Evolutionary conservation across 2,329 filamentous ascomycete species (phyloP).

Genomic region (Metarhizium sp.): DNA sequence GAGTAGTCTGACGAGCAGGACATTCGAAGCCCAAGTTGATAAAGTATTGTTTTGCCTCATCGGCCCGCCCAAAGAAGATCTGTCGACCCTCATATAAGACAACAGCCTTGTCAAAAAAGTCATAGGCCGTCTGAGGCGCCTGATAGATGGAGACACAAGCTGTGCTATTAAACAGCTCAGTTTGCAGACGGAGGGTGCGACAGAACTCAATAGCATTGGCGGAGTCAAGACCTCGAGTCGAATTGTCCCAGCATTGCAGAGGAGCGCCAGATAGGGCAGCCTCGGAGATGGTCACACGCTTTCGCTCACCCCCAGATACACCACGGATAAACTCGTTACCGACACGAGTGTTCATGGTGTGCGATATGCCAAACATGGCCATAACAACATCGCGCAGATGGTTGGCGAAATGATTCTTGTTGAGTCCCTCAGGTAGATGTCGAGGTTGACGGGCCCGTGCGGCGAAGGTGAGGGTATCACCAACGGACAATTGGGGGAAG

Average conservation of each 20-base stretch:
- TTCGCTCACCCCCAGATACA: constrained; percentile 65
- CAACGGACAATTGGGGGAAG: constrained; percentile 68
- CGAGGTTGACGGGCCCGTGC: constrained; percentile 60
- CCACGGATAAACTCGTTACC: constrained; percentile 69
- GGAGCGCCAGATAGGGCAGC: constrained; percentile 49
- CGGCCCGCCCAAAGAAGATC: constrained; percentile 53
- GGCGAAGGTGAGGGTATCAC: constrained; percentile 71
- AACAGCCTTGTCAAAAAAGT: constrained; percentile 50
- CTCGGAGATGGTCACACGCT: constrained; percentile 56
- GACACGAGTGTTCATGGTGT: constrained; percentile 63
- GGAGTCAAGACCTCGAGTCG: constrained; percentile 63
- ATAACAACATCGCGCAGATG: constrained; percentile 64
- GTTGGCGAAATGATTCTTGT: constrained; percentile 34
- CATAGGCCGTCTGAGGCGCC: constrained; percentile 55
- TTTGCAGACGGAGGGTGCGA: constrained; percentile 58
- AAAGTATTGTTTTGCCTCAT: constrained; percentile 55
- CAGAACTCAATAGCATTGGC: constrained; percentile 70
- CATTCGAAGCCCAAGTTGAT: constrained; percentile 58
- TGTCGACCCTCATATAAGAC: constrained; percentile 53
- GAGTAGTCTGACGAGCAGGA: constrained; percentile 56
- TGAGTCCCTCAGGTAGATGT: constrained; percentile 48
- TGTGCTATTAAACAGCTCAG: constrained; percentile 56
- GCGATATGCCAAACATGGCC: constrained; percentile 66
- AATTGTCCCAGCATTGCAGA: constrained; percentile 63
- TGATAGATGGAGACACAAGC: constrained; percentile 68